These are phyloP conservation scores for Melampsora americana DNA, from an alignment of 1,284 basidiomycete genomes.

Conservation along the genomic window DNA sequence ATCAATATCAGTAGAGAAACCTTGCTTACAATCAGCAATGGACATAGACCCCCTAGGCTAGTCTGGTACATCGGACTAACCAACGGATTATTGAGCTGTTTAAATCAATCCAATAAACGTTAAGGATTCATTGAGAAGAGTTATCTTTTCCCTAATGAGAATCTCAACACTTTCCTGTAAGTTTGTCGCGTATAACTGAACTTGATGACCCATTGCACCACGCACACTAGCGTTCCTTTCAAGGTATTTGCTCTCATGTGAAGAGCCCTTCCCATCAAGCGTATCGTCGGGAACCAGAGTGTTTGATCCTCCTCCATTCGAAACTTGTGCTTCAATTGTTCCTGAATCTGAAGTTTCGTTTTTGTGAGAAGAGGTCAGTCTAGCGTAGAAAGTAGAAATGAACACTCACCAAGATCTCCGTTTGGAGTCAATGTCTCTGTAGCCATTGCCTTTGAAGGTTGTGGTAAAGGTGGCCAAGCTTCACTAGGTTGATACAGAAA, in stretches of 20 bases:
- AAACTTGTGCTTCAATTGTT: too few species aligned
- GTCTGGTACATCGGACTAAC: not conserved
- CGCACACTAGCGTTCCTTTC: not conserved
- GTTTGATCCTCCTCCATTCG: too few species aligned
- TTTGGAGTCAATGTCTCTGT: too few species aligned
- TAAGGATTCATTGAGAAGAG: too few species aligned
- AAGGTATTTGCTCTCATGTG: too few species aligned
- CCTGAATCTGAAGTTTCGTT: too few species aligned
- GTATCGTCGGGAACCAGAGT: not conserved
- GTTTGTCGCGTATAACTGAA: not conserved
- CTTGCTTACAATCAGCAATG: not conserved
- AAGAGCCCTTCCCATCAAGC: not conserved
- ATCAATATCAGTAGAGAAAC: not conserved
- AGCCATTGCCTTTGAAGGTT: not conserved
- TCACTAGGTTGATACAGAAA: slow-evolving; percentile 68
- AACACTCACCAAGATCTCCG: too few species aligned
- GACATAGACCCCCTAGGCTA: not conserved
- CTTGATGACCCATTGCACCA: not conserved
- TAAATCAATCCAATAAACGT: too few species aligned
- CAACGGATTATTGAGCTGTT: not conserved
- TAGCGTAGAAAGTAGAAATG: too few species aligned
- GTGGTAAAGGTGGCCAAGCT: slow-evolving; percentile 78
- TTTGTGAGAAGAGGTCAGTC: too few species aligned
- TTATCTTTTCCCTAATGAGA: too few species aligned
- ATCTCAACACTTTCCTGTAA: not conserved